These are phyloP conservation scores for Citrus maxima DNA, from an alignment of 345 rosid genomes.

Conservation along the genomic window DNA sequence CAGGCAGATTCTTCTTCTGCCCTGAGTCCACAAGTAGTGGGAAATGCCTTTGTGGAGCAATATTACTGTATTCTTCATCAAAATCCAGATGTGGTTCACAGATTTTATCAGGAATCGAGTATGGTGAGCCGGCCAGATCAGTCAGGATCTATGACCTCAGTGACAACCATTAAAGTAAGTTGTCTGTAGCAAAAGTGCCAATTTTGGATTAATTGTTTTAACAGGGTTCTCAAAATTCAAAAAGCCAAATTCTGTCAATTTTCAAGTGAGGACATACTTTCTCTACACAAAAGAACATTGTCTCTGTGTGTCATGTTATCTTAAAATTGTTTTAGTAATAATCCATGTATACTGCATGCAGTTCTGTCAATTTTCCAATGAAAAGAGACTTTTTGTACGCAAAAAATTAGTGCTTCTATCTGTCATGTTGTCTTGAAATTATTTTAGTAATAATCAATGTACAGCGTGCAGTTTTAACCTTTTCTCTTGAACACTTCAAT, in stretches of 20 bases:
- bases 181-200: neutral
- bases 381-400: neutral
- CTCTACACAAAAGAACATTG: neutral
- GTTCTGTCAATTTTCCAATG: neutral
- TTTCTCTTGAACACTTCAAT: neutral
- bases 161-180: constrained; percentile 53
- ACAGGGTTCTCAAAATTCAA: neutral
- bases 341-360: neutral
- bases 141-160: constrained; percentile 45
- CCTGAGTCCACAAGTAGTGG: constrained; percentile 40
- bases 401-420: neutral
- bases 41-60: constrained; percentile 55
- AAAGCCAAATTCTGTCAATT: neutral
- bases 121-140: constrained; percentile 46
- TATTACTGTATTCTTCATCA: constrained; percentile 49
- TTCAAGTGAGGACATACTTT: neutral
- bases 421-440: neutral
- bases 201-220: neutral
- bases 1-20: constrained; percentile 42
- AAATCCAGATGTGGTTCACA: constrained; percentile 39
- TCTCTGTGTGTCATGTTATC: neutral
- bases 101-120: constrained; percentile 60
- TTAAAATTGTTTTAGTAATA: neutral
- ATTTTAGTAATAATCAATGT: neutral
- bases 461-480: too few species aligned